Conservation (phyloP, 1,139 yeast genomes). For the Debaryomyces singareniensis region DNA sequence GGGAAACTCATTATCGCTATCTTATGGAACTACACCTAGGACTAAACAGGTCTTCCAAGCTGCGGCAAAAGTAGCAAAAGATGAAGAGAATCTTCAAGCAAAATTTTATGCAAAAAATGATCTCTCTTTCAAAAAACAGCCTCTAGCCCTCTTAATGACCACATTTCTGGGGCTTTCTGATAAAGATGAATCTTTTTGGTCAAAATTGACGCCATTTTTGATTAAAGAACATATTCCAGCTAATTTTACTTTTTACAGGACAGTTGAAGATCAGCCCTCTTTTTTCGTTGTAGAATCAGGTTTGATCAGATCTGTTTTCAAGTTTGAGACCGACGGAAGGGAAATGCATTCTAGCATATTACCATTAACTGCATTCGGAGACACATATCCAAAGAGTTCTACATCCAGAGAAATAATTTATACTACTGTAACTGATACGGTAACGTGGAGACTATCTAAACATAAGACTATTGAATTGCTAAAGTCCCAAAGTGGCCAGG, state of each 20-base stretch:
- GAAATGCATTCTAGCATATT: slow-evolving; percentile 69
- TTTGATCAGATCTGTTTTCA: slow-evolving; percentile 55
- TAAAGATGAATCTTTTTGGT: slow-evolving; percentile 63
- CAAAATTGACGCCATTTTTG: slow-evolving; percentile 46
- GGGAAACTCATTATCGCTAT: slow-evolving; percentile 10
- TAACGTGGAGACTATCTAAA: slow-evolving; percentile 66
- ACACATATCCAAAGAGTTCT: slow-evolving; percentile 33
- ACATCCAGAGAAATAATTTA: slow-evolving; percentile 38
- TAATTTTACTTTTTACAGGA: slow-evolving; percentile 46
- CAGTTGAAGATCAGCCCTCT: slow-evolving; percentile 30
- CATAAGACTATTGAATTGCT: slow-evolving; percentile 39
- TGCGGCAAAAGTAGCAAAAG: slow-evolving; percentile 47
- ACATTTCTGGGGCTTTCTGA: slow-evolving; percentile 63
- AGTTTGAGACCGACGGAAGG: slow-evolving; percentile 48
- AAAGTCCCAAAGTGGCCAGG: slow-evolving; percentile 37
- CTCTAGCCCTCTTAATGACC: slow-evolving; percentile 63
- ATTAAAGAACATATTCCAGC: slow-evolving; percentile 42
- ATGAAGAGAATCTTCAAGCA: slow-evolving; percentile 31
- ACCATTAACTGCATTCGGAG: slow-evolving; percentile 91
- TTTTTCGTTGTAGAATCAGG: slow-evolving; percentile 81
- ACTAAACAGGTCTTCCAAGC: slow-evolving; percentile 57
- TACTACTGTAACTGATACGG: slow-evolving; percentile 48
- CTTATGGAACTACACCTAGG: slow-evolving; percentile 57
- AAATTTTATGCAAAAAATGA: slow-evolving; percentile 22
- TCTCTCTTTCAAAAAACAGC: slow-evolving; percentile 42